phyloP scores from a whole-genome alignment of 2,329 filamentous ascomycete genomes.

The Apiospora rasikravindrae region DNA sequence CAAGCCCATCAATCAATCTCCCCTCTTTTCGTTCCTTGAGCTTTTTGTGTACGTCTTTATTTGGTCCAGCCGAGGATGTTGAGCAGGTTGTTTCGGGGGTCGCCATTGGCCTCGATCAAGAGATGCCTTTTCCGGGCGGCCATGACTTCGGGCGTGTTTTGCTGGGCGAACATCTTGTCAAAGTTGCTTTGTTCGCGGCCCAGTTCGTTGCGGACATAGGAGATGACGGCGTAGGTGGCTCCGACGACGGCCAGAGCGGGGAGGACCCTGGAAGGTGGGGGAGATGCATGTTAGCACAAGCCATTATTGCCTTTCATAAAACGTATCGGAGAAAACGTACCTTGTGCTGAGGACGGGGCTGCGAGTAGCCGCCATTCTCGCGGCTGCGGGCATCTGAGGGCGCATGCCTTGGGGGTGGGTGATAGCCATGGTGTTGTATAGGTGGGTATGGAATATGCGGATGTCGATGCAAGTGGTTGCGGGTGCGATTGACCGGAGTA shows the following conservation, averaged over 20 bases:
- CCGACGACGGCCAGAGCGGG: constrained; percentile 27
- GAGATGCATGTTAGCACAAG: constrained; percentile 23
- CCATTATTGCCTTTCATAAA: not conserved
- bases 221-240: constrained; percentile 29
- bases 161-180: constrained; percentile 37
- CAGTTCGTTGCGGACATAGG: constrained; percentile 34
- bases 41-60: not conserved
- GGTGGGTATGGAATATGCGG: constrained; percentile 1
- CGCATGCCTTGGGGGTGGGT: constrained; percentile 28
- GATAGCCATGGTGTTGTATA: constrained; percentile 25
- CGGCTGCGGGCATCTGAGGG: constrained; percentile 32
- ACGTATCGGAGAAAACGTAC: not conserved
- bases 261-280: constrained; percentile 27
- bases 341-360: constrained; percentile 27
- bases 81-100: constrained; percentile 38
- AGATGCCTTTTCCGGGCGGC: constrained; percentile 30
- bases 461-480: constrained; percentile 8
- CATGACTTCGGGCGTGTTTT: constrained; percentile 40
- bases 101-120: constrained; percentile 34
- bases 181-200: constrained; percentile 28
- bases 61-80: constrained; percentile 39
- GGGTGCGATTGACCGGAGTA: constrained; percentile 10
- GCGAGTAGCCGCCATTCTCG: constrained; percentile 25
- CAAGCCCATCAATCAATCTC: not conserved
- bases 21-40: not conserved